Evolutionary conservation across 805 yeast species (phyloP), one percentile per base, ranked within the genome.

Genomic region (Candida ascalaphidarum): DNA sequence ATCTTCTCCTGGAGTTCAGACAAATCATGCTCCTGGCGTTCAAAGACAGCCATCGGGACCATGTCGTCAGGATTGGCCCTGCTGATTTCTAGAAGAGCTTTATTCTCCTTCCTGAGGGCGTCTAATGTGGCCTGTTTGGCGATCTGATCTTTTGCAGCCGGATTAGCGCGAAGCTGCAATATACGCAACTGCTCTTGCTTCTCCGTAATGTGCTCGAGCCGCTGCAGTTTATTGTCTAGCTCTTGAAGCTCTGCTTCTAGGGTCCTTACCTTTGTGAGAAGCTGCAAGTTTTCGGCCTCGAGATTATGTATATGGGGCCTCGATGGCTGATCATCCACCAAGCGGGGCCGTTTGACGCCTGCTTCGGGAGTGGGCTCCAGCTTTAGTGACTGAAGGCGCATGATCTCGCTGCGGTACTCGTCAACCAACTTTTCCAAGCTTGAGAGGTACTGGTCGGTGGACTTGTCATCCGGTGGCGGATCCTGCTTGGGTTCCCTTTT

Each of bases 131-230:
- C 58, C 31, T 58, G 64, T 38, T 77, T 78, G 11, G 77, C 58
- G n/a, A 65, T 49, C 45, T 82, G 88, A 37, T 78, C 79, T 11
- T 60, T 61, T 2, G 65, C 31, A 10, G 77, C 65, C 2, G 94
- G 94, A 46, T 79, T 82, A 18, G 71, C 65, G 25, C 77, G 64
- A 32, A 81, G 51, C 47, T 81, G 81, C 10, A 84, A 48, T 2
- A 83, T 63, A 28, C 76, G 65, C 2, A 65, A 34, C 17, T 48
- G 37, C 7, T 43, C 35, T 18, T 37, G 39, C 25, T 49, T 48
- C 7, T 30, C 7, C 12, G 47, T 37, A 4, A 55, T 31, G n/a
- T 33, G 25, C 12, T 42, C 36, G 4, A 43, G 28, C 17, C 58
- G 36, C 2, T 55, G 43, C 21, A 58, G 27, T 28, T 67, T 68